Percentiles rank a stretch among this genome's conserved stretches.
Evolutionary conservation across 768 basidiomycete species (phyloP).

Genomic region (Psilocybe subaeruginosa): DNA sequence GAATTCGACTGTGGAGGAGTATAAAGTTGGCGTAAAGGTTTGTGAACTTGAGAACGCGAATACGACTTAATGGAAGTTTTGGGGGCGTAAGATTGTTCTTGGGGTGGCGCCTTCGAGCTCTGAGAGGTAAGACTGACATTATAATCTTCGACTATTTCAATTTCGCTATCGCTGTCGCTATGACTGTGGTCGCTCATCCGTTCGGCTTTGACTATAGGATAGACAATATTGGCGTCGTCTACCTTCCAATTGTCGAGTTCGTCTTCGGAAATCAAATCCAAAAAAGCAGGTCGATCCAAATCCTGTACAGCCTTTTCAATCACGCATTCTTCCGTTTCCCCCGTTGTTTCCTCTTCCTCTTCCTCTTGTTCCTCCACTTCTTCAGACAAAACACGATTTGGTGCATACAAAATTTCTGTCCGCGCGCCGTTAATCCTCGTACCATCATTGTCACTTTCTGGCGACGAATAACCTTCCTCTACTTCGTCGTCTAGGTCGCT

Average conservation of each 20-base stretch:
- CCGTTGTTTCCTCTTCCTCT: slow-evolving; percentile 6
- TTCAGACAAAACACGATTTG: neutral
- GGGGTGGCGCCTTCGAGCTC: too few relatives aligned
- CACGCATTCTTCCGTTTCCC: neutral
- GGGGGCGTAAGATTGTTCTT: neutral
- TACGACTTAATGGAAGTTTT: neutral
- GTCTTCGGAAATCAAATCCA: slow-evolving; percentile 41
- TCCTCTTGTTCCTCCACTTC: slow-evolving; percentile 7
- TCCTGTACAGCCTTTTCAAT: neutral
- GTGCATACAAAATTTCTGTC: slow-evolving; percentile 9
- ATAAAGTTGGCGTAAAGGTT: slow-evolving; percentile 31
- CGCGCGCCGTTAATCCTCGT: neutral
- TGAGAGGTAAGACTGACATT: neutral
- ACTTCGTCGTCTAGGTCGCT: slow-evolving; percentile 44
- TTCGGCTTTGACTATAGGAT: slow-evolving; percentile 25
- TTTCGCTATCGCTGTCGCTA: slow-evolving; percentile 34
- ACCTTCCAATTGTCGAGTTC: slow-evolving; percentile 42
- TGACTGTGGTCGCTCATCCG: neutral
- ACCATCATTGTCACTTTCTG: neutral
- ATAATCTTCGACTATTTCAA: slow-evolving; percentile 31
- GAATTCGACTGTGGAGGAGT: slow-evolving; percentile 45
- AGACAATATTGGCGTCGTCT: slow-evolving; percentile 44
- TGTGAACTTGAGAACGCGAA: neutral
- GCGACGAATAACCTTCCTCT: slow-evolving; percentile 4
- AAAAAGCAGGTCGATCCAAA: neutral